Evolutionary conservation across 306 rosid species (phyloP), one percentile per base, ranked within the genome.

Genomic region (Lathyrus sativus): DNA sequence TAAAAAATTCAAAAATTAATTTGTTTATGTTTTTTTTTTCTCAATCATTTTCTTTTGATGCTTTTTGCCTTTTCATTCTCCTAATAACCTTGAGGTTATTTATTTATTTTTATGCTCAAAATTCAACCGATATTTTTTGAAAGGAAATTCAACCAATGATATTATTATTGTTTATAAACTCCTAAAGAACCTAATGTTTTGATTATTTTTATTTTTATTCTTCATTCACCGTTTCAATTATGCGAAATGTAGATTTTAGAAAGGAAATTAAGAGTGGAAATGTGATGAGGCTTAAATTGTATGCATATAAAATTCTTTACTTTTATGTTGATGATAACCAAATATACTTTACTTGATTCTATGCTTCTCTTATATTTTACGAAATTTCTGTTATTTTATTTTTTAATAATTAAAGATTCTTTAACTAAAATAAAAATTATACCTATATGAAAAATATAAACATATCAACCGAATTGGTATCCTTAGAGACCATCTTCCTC

Each of bases 41-140:
- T 2, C 22, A 64, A 39, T 45, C 43, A 17, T 68, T 71, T 29
- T 51, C 59, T 15, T 67, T 54, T 38, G 39, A 19, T 63, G 66
- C 75, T 67, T 67, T 67, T 76, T 62, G 61, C 3, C 50, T 26
- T 48, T 28, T 66, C 59, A 33, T 61, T 13, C 65, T 65, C 64
- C 72, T 58, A 58, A 69, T 59, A 45, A 64, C 14, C 13, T 56
- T 43, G 54, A 35, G 41, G 38, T 31, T 35, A 35, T 35, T 15
- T 17, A 4, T 11, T 56, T 35, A 35, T 56, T 56, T 9, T 57
- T 38, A 11, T 11, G 53, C n/a, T 2, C 4, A 31, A 44, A 37
- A 35, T 24, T 53, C 26, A 67, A 37, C 62, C 57, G 41, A 41
- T 0, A 54, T 13, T 22, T 51, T 22, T 9, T 53, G n/a, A 53